Percentiles rank a stretch among this genome's conserved stretches.
phyloP scores from a whole-genome alignment of 2,329 filamentous ascomycete species.

The Mollisiaceae sp. region DNA sequence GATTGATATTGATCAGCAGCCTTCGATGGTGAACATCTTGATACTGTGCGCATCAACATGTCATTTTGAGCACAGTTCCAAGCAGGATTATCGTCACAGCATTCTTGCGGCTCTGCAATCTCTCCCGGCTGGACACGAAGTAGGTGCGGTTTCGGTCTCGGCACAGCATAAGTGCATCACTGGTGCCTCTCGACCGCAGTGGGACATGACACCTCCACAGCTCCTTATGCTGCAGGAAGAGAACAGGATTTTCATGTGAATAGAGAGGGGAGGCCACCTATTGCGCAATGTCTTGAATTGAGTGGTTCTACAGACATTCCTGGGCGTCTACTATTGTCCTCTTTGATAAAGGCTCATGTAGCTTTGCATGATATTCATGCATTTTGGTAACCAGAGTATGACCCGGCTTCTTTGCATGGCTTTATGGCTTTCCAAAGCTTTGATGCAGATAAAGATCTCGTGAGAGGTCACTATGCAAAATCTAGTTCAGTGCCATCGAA shows the following conservation, averaged over 20 bases:
- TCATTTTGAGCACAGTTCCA: background rate
- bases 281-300: too few species aligned
- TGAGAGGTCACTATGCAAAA: too few species aligned
- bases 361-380: too few species aligned
- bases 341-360: too few species aligned
- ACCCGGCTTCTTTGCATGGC: too few species aligned
- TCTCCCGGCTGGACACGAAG: background rate
- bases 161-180: background rate
- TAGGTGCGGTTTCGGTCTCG: background rate
- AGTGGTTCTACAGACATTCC: too few species aligned
- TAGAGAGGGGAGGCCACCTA: background rate
- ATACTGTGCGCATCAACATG: background rate
- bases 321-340: too few species aligned
- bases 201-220: background rate
- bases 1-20: background rate
- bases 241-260: background rate
- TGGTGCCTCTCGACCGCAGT: conserved; percentile 1
- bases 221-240: background rate
- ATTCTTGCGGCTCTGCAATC: background rate
- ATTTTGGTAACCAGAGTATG: too few species aligned
- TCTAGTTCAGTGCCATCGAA: too few species aligned
- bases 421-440: too few species aligned
- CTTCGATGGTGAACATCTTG: background rate
- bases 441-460: too few species aligned
- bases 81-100: background rate